Conservation (phyloP, 2,329 filamentous ascomycete genomes). For the Thielaviopsis ethacetica region DNA sequence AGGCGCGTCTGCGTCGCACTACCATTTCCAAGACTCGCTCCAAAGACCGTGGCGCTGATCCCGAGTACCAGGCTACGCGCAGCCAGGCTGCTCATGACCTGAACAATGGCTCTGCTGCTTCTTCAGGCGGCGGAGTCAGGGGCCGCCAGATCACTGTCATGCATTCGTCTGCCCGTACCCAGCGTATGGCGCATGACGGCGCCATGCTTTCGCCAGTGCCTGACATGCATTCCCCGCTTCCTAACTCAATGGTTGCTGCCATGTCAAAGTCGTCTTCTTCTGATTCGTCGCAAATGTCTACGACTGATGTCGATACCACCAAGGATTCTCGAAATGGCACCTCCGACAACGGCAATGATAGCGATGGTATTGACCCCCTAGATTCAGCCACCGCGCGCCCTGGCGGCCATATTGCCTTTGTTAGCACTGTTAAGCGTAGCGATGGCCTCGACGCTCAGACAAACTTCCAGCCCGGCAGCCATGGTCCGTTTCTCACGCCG, state of each 20-base stretch:
- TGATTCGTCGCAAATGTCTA: conserved; percentile 2
- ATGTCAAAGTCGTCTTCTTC: conserved; percentile 13
- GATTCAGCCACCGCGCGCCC: background rate
- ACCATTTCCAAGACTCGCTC: conserved; percentile 40
- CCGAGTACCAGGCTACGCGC: conserved; percentile 10
- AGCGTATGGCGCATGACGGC: conserved; percentile 45
- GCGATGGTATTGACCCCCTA: conserved; percentile 3
- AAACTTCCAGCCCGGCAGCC: conserved; percentile 8
- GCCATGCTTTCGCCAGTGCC: conserved; percentile 18
- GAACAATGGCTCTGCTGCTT: background rate
- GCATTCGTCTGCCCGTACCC: conserved; percentile 35
- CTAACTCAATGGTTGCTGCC: conserved; percentile 24
- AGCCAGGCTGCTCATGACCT: conserved; percentile 9
- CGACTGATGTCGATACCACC: conserved; percentile 3
- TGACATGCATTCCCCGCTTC: conserved; percentile 16
- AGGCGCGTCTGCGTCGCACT: conserved; percentile 50
- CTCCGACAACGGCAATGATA: background rate
- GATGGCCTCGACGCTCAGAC: conserved; percentile 27
- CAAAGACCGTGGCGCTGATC: conserved; percentile 19
- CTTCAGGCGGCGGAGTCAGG: conserved; percentile 35
- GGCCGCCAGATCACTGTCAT: conserved; percentile 51
- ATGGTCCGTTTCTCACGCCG: background rate
- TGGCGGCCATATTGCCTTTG: conserved; percentile 42
- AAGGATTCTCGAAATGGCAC: conserved; percentile 3
- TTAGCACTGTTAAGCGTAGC: conserved; percentile 45